Conservation (phyloP, 257 asterid genomes). For the Solanum appendiculatum region DNA sequence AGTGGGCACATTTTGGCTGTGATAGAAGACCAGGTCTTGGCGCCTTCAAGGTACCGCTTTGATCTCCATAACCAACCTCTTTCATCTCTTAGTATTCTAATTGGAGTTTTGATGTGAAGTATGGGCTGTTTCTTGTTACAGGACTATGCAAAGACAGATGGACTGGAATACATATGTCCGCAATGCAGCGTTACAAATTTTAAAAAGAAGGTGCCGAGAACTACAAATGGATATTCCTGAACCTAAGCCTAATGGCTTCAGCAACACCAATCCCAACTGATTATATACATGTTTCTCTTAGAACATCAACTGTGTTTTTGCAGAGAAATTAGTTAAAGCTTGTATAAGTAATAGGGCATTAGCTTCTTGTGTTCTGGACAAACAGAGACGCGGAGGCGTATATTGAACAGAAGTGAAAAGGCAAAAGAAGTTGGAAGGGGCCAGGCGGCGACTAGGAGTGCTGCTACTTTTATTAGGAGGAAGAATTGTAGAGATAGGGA, state of each 20-base stretch:
- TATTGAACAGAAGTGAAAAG: background rate
- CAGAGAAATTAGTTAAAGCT: background rate
- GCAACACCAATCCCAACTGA: background rate
- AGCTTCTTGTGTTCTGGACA: background rate
- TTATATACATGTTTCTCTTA: background rate
- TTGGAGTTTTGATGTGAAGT: background rate
- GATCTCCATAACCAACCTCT: background rate
- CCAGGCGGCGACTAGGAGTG: background rate
- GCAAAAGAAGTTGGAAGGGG: background rate
- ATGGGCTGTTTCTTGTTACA: conserved; percentile 14
- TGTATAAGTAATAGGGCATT: background rate
- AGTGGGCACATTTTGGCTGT: conserved; percentile 99
- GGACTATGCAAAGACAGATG: conserved; percentile 99
- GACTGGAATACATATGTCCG: conserved; percentile 96
- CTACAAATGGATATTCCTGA: conserved; percentile 68
- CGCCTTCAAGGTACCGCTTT: conserved; percentile 68
- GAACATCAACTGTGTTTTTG: background rate
- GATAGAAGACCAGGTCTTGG: conserved; percentile 96
- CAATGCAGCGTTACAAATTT: conserved; percentile 82
- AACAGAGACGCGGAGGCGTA: background rate
- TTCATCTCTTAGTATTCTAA: background rate
- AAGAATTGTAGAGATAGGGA: background rate
- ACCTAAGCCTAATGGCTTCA: background rate
- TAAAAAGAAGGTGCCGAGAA: conserved; percentile 71
- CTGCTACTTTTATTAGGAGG: background rate